Evolutionary conservation across 192 early-diverging fungal species (phyloP).

Genomic region (Haplosporangium gracile): DNA sequence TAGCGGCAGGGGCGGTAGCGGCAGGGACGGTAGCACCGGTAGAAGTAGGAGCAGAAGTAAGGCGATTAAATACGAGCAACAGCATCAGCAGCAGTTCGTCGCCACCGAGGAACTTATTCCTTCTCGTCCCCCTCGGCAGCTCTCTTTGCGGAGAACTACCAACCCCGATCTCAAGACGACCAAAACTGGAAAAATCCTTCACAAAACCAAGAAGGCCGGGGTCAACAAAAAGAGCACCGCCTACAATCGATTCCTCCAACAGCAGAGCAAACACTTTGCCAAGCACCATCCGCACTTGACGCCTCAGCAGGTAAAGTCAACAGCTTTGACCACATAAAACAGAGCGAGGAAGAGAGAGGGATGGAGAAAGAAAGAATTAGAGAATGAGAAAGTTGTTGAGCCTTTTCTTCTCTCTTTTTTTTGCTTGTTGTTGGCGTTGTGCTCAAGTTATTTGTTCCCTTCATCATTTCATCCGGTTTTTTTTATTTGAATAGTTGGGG

Average conservation of each 20-base stretch:
- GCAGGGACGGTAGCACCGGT: not conserved
- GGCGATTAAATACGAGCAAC: not conserved
- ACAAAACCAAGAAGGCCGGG: conserved; percentile 12
- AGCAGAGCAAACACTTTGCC: conserved; percentile 25
- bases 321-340: not conserved
- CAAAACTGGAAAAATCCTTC: conserved; percentile 40
- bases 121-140: not conserved
- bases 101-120: not conserved
- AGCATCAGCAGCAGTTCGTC: not conserved
- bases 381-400: not conserved
- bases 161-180: conserved; percentile 42
- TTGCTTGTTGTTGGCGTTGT: not conserved
- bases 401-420: not conserved
- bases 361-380: not conserved
- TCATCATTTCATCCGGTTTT: not conserved
- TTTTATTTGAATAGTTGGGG: not conserved
- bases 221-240: conserved; percentile 22
- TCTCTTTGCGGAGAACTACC: conserved; percentile 26
- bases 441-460: not conserved
- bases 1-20: too few species aligned
- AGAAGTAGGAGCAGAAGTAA: not conserved
- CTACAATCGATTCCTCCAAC: conserved; percentile 42
- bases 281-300: conserved; percentile 15
- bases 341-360: not conserved
- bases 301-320: conserved; percentile 29